Evolutionary conservation across 345 rosid genomes (phyloP).

Genomic region (Bruguiera sexangula): DNA sequence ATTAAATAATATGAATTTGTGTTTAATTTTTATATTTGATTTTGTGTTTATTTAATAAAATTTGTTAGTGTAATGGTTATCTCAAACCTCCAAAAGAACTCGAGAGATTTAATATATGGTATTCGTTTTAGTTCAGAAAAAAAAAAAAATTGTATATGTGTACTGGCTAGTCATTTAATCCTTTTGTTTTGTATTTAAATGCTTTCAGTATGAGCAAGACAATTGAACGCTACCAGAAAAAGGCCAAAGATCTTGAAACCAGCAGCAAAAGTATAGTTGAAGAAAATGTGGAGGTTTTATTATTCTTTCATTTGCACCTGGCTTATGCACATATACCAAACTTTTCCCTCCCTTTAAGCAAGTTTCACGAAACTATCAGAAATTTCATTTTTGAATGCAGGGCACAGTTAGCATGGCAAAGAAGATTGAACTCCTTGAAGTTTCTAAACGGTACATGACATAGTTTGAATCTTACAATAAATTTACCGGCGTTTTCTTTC

Average conservation of each 20-base stretch:
- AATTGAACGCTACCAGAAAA: slow-evolving; percentile 70
- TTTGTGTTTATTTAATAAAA: no score
- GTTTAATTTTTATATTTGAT: no score
- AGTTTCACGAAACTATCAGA: no score
- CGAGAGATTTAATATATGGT: no score
- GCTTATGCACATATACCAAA: background rate
- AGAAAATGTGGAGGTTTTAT: slow-evolving; percentile 48
- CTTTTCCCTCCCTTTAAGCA: background rate
- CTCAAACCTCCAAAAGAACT: no score
- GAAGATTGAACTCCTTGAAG: slow-evolving; percentile 67
- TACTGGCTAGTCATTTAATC: no score
- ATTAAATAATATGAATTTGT: no score
- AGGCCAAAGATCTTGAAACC: slow-evolving; percentile 45
- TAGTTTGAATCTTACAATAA: background rate
- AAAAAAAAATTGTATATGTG: no score
- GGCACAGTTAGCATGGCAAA: slow-evolving; percentile 46
- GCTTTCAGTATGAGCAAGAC: slow-evolving; percentile 49
- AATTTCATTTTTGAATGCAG: slow-evolving; percentile 26
- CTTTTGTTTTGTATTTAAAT: background rate
- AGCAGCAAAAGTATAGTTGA: slow-evolving; percentile 21
- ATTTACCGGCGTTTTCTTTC: no score
- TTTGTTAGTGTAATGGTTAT: no score
- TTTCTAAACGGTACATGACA: slow-evolving; percentile 46
- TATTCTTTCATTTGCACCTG: background rate
- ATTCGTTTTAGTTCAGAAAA: no score